Percentiles rank a stretch among this genome's conserved stretches.
Evolutionary conservation across 208 protist species (phyloP).

Genomic region (Crithidia bombi): DNA sequence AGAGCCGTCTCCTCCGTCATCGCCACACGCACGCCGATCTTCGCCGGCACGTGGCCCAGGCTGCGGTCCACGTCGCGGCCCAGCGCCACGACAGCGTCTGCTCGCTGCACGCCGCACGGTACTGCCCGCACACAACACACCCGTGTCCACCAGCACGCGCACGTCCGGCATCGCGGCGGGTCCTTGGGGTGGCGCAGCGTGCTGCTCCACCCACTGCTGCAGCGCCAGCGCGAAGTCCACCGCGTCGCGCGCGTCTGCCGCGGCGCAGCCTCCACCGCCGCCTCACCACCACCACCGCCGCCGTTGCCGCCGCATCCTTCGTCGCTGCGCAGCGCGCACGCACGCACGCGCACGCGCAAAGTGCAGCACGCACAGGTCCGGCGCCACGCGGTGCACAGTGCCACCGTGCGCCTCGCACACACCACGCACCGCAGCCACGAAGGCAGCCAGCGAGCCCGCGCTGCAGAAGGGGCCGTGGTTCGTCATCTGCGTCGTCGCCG

Average conservation of each 20-base stretch:
- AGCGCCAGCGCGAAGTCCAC: constrained; percentile 28
- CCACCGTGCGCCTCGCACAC: constrained; percentile 25
- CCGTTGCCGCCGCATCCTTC: constrained; percentile 1
- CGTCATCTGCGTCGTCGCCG: constrained; percentile 10
- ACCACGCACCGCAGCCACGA: constrained; percentile 29
- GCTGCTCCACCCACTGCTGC: constrained; percentile 4
- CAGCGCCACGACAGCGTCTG: constrained; percentile 28
- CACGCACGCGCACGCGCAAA: constrained; percentile 19
- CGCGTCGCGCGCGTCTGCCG: constrained; percentile 24
- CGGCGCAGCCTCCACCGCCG: constrained; percentile 1
- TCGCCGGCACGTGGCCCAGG: constrained; percentile 31
- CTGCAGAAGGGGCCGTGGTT: constrained; percentile 26
- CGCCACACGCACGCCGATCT: constrained; percentile 32
- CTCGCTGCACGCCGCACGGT: constrained; percentile 15
- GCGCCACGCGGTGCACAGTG: constrained; percentile 21
- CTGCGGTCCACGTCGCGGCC: constrained; percentile 33
- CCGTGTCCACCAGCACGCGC: constrained; percentile 37
- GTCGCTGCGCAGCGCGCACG: constrained; percentile 2
- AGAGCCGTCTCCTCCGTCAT: constrained; percentile 47
- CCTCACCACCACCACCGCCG: background rate
- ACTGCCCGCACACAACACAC: constrained; percentile 26
- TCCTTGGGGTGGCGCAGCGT: background rate
- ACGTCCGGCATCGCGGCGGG: constrained; percentile 31
- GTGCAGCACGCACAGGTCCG: constrained; percentile 35
- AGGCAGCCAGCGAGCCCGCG: constrained; percentile 18